Conservation (phyloP, 2,329 filamentous ascomycete species). For the Ustulina deusta region DNA sequence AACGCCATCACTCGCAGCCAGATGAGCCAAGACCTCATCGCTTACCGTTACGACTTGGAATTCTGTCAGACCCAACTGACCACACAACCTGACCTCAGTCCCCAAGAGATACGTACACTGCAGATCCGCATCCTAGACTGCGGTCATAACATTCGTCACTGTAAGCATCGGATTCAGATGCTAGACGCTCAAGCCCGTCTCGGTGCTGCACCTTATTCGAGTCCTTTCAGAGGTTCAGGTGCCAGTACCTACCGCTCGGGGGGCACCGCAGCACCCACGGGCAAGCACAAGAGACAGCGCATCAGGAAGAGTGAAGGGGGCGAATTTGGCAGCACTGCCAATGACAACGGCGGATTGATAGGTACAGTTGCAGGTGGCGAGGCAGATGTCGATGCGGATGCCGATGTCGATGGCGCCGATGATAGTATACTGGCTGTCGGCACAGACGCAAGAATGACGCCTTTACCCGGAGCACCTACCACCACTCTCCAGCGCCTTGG, state of each 20-base stretch:
- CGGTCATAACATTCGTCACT: conserved; percentile 58
- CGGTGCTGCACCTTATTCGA: conserved; percentile 32
- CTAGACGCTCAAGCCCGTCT: conserved; percentile 51
- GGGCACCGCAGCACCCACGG: conserved; percentile 22
- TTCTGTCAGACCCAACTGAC: conserved; percentile 55
- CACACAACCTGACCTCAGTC: conserved; percentile 51
- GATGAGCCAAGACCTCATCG: conserved; percentile 57
- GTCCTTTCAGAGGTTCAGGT: not conserved
- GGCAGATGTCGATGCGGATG: conserved; percentile 17
- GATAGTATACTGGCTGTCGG: conserved; percentile 28
- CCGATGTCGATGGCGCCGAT: conserved; percentile 26
- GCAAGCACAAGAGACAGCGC: conserved; percentile 42
- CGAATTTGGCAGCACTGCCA: conserved; percentile 1
- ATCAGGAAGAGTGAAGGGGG: conserved; percentile 21
- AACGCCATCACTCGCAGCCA: conserved; percentile 53
- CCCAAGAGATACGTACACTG: conserved; percentile 56
- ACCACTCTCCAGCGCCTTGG: conserved; percentile 56
- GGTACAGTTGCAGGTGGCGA: conserved; percentile 29
- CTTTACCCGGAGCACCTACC: conserved; percentile 40
- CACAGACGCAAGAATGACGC: conserved; percentile 8
- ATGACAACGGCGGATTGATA: conserved; percentile 38
- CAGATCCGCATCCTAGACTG: conserved; percentile 59
- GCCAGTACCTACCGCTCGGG: conserved; percentile 28
- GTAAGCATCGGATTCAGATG: conserved; percentile 56
- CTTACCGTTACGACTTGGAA: conserved; percentile 58